Conservation (phyloP, 352 stramenopile species). For the Globisporangium rhizosaccharum region DNA sequence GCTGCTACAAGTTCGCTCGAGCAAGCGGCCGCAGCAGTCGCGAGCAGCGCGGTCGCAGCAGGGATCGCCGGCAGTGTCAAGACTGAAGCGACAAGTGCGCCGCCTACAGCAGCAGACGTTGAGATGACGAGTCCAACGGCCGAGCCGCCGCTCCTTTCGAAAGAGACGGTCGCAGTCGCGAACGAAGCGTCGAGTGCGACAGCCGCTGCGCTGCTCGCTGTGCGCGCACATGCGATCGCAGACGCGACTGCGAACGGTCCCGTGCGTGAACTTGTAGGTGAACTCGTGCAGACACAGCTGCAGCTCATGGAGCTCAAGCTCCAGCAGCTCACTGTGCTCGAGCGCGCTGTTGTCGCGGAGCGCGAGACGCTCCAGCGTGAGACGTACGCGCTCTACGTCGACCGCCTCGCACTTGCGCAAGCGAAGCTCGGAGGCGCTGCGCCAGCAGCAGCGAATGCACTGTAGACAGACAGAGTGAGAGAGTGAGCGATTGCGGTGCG, state of each 20-base stretch:
- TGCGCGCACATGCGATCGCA: conserved; percentile 41
- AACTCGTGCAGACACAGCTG: conserved; percentile 66
- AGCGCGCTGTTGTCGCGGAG: conserved; percentile 46
- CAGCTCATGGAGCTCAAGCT: conserved; percentile 79
- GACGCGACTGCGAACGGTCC: conserved; percentile 32
- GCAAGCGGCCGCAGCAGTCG: conserved; percentile 32
- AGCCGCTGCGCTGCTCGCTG: conserved; percentile 50
- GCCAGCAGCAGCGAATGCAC: not conserved
- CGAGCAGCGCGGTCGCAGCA: conserved; percentile 26
- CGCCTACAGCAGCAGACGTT: conserved; percentile 29
- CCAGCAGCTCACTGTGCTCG: conserved; percentile 55
- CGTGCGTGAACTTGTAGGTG: conserved; percentile 44
- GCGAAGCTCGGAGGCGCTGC: conserved; percentile 33
- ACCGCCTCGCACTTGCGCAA: conserved; percentile 55
- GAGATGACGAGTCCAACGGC: conserved; percentile 27
- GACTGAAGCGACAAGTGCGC: conserved; percentile 20
- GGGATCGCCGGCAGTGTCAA: conserved; percentile 39
- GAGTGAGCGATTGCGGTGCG: no score
- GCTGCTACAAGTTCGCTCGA: conserved; percentile 25
- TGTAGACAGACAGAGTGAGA: no score
- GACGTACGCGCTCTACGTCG: conserved; percentile 68
- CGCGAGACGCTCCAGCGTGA: conserved; percentile 56
- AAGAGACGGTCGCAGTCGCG: conserved; percentile 53
- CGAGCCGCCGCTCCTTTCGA: conserved; percentile 19
- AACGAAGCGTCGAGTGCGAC: conserved; percentile 62